Evolutionary conservation across 805 yeast genomes (phyloP).

Genomic region (Tetrapisispora iriomotensis): DNA sequence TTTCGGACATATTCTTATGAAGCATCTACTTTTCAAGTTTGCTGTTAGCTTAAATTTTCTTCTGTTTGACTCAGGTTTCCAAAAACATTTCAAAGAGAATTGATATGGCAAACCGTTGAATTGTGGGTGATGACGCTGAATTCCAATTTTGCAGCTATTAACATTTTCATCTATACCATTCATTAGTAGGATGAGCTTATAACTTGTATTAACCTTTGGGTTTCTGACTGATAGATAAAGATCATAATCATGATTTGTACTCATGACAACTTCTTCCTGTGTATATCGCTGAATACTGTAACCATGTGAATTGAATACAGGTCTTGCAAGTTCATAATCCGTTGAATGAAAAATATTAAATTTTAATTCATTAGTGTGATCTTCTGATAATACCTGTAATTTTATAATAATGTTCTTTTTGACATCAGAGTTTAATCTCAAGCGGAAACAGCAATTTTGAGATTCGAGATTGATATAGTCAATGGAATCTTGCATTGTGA

Average conservation of each 20-base stretch:
- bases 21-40: conserved; percentile 6
- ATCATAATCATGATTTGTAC: too few species aligned
- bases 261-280: conserved; percentile 9
- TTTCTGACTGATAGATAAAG: too few species aligned
- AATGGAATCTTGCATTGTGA: not conserved
- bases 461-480: not conserved
- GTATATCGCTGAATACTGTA: conserved; percentile 9
- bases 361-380: conserved; percentile 9
- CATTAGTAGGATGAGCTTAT: conserved; percentile 14
- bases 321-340: conserved; percentile 16
- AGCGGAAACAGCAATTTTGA: conserved; percentile 13
- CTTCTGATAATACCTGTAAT: conserved; percentile 11
- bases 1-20: conserved; percentile 14
- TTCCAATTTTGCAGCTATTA: not conserved
- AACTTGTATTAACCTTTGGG: too few species aligned
- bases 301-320: conserved; percentile 11
- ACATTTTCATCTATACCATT: too few species aligned
- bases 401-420: conserved; percentile 9
- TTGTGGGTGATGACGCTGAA: not conserved
- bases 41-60: conserved; percentile 5
- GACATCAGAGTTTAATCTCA: conserved; percentile 3
- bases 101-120: conserved; percentile 14
- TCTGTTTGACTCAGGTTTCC: conserved; percentile 7
- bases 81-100: conserved; percentile 3
- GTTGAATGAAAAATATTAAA: conserved; percentile 15